Base-by-base conservation (phyloP, 2,329 filamentous ascomycete species). In the Trichophyton equinum region DNA sequence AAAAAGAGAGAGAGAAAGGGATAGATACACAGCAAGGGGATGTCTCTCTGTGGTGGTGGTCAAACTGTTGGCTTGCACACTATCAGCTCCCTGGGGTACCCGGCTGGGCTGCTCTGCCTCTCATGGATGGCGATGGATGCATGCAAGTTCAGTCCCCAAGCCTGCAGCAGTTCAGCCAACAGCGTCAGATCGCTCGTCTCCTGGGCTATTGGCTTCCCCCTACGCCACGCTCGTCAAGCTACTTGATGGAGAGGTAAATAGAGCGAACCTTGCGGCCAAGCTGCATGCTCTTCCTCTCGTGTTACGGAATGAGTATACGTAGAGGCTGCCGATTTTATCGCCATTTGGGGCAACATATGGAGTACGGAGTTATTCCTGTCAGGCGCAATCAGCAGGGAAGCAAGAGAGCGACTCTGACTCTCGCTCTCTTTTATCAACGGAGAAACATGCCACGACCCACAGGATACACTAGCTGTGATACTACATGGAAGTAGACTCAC, bases 201-300 rank as follows among this genome's bases (percentile, higher is more conserved):
- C 20, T 47, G 44, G 44, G 44, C 44, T 47, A 47, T 47, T 53
- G 49, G 49, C 49, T 53, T 53, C n/a, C 27, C 44, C 49, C 49
- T n/a, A 53, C 49, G 49, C 49, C 49, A 53, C 27, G 49, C 49
- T 53, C 49, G 49, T 53, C 49, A 53, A 53, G 49, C 27, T 53
- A 33, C 44, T 8, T 47, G n/a, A 27, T 53, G 22, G n/a, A n/a
- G 20, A 33, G 22, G 49, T 30, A 30, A 44, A 53, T 53, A 33
- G 49, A 53, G 27, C 49, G 49, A 53, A 53, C 49, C 49, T 53
- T 53, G 49, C 25, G 49, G 49, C 49, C 49, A 30, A 25, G 49
- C 49, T 53, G 49, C 49, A 53, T 53, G 22, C 49, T 15, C 25
- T 22, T 53, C 49, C 46, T 51, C 20, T 53, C 49, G 49, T 53